Percentiles rank a stretch among this genome's conserved stretches.
Conservation (phyloP, 495 filamentous ascomycete genomes). For the Achaetomiella virescens region DNA sequence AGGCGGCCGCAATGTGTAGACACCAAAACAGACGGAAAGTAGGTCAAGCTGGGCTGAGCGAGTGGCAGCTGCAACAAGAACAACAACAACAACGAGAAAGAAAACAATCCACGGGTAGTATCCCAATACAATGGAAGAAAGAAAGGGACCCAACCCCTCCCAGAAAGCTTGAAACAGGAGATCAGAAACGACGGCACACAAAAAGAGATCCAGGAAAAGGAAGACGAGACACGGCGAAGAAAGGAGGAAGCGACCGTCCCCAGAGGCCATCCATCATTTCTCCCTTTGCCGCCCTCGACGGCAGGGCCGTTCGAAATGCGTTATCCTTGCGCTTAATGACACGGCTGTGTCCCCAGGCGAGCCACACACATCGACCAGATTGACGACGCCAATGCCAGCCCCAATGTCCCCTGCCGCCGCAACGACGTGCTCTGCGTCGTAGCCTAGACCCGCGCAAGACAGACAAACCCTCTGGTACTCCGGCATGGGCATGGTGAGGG, state of each 20-base stretch:
- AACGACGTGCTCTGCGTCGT: no score
- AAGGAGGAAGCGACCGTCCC: slow-evolving; percentile 2
- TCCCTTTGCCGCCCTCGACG: slow-evolving; percentile 1
- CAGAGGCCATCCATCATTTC: not conserved
- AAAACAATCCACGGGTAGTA: not conserved
- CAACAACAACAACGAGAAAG: not conserved
- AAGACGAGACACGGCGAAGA: slow-evolving; percentile 8
- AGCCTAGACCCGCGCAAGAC: no score
- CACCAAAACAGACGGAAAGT: not conserved
- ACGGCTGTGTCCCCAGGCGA: not conserved
- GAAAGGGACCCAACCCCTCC: not conserved
- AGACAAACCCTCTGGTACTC: no score
- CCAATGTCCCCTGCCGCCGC: not conserved
- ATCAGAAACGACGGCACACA: not conserved
- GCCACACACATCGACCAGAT: not conserved
- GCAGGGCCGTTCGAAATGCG: not conserved
- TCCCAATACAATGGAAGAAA: not conserved
- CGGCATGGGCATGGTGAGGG: no score
- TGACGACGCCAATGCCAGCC: not conserved
- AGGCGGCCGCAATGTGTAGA: not conserved
- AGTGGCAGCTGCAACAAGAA: no score
- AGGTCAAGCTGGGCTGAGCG: not conserved
- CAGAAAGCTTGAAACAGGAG: slow-evolving; percentile 13
- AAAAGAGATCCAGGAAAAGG: slow-evolving; percentile 1
- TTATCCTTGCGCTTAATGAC: slow-evolving; percentile 11